These are phyloP conservation scores for Linum lewisii DNA, from an alignment of 345 rosid genomes.

Conservation along the genomic window DNA sequence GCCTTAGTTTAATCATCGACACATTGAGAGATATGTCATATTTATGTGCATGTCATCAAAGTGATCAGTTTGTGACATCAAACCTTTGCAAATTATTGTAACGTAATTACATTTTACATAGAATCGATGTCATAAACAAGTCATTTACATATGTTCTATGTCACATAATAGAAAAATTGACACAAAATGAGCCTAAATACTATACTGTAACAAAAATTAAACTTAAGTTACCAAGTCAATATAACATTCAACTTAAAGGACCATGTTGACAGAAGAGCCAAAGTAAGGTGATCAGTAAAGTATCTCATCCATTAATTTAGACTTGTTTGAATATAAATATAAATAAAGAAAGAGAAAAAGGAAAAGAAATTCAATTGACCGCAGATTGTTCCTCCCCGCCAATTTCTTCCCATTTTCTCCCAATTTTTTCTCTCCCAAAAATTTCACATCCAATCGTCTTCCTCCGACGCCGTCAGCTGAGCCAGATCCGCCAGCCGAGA, in stretches of 20 bases:
- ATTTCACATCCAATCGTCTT: background rate
- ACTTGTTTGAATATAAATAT: background rate
- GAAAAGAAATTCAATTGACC: background rate
- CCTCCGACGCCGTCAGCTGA: background rate
- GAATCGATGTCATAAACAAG: no score
- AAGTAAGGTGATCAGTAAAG: background rate
- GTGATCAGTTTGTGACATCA: no score
- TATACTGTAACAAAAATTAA: background rate
- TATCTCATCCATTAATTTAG: background rate
- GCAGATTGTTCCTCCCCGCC: background rate
- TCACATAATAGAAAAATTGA: no score
- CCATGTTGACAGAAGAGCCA: background rate
- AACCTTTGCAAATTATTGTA: no score
- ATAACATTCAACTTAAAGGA: no score
- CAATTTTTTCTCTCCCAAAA: background rate
- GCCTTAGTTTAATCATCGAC: no score
- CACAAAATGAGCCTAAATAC: no score
- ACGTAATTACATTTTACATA: no score
- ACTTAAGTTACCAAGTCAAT: background rate
- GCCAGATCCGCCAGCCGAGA: conserved; percentile 6
- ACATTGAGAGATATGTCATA: no score
- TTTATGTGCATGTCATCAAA: no score
- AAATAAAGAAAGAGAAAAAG: background rate
- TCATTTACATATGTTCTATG: no score
- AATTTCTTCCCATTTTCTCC: background rate